Conservation (phyloP, 176 grass and related monocot genomes). For the Puya raimondii region DNA sequence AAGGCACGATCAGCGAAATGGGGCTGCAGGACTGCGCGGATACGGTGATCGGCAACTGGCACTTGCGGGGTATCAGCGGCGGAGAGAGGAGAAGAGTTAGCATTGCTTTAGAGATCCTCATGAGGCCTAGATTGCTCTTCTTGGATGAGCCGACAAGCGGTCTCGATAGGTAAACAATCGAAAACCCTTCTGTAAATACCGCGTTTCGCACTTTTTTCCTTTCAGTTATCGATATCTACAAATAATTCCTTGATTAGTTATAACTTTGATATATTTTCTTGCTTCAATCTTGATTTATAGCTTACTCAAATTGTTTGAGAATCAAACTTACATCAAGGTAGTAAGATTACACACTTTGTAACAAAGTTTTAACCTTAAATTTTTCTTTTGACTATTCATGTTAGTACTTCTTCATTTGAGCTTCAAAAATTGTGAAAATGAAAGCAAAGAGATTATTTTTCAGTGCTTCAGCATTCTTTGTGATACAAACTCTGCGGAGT, state of each 20-base stretch:
- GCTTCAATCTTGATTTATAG: too few relatives aligned
- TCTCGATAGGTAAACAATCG: constrained; percentile 66
- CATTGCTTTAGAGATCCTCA: constrained; percentile 97
- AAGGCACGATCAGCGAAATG: constrained; percentile 92
- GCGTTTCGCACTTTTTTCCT: too few relatives aligned
- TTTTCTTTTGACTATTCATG: too few relatives aligned
- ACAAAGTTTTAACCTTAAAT: too few relatives aligned
- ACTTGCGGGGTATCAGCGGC: constrained; percentile 87
- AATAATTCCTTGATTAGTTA: too few relatives aligned
- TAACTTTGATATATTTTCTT: too few relatives aligned
- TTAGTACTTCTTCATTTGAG: too few relatives aligned
- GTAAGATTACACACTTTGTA: too few relatives aligned
- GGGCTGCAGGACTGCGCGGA: constrained; percentile 96
- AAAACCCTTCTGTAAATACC: too few relatives aligned
- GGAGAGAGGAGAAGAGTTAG: constrained; percentile 98
- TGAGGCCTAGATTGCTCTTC: constrained; percentile 94
- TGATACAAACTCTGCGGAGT: constrained; percentile 82
- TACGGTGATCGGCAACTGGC: constrained; percentile 95
- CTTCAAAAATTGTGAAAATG: neutral
- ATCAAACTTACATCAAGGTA: too few relatives aligned
- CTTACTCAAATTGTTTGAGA: too few relatives aligned
- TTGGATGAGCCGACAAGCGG: constrained; percentile 98
- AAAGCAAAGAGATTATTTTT: neutral
- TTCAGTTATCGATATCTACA: too few relatives aligned
- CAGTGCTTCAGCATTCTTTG: constrained; percentile 98